Percentiles rank a stretch among this genome's conserved stretches.
phyloP scores from a whole-genome alignment of 75 land plant genomes.

The Sequoiadendron giganteum region DNA sequence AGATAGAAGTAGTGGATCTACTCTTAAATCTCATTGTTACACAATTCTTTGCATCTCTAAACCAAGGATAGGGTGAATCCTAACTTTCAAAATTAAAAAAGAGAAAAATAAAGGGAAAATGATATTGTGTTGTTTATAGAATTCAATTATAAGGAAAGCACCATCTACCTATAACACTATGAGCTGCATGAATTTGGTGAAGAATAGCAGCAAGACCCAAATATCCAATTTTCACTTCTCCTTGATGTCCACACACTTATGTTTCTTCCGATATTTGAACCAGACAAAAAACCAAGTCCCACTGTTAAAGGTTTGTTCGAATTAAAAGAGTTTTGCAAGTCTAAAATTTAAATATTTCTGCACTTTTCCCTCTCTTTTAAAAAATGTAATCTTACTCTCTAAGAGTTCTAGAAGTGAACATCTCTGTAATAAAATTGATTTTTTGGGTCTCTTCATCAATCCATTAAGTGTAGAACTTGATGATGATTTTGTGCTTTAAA shows the following conservation, averaged over 20 bases:
- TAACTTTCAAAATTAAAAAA: not conserved
- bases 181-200: constrained; percentile 50
- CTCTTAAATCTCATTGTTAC: not conserved
- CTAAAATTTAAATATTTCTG: not conserved
- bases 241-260: constrained; percentile 63
- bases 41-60: no score
- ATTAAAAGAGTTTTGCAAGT: not conserved
- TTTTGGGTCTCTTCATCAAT: constrained; percentile 57
- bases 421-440: constrained; percentile 94
- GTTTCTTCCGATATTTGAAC: constrained; percentile 55
- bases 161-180: constrained; percentile 48
- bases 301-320: not conserved
- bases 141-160: not conserved
- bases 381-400: constrained; percentile 59
- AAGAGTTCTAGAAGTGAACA: constrained; percentile 92
- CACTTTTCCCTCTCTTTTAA: not conserved
- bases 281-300: not conserved
- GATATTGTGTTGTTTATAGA: not conserved
- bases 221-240: constrained; percentile 74
- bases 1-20: no score
- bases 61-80: no score
- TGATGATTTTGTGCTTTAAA: constrained; percentile 81
- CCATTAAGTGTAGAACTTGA: constrained; percentile 84
- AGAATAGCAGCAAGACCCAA: constrained; percentile 54
- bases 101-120: not conserved